Conservation (phyloP, 2,329 filamentous ascomycete species). For the Xylaria sp. region DNA sequence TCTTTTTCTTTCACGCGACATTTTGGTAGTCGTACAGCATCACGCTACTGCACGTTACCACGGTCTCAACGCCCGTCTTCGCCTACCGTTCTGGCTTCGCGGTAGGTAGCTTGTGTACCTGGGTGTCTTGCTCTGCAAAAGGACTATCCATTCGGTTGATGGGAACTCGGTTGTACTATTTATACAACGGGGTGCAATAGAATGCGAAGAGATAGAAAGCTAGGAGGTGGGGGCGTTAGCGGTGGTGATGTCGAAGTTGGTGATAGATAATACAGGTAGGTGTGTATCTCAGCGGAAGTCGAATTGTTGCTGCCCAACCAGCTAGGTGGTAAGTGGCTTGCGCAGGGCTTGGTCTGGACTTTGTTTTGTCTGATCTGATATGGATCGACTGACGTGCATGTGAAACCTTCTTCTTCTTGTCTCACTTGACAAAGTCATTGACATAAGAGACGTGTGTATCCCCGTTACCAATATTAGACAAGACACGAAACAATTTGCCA, state of each 20-base stretch:
- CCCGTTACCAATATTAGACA: not conserved
- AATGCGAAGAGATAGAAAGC: not conserved
- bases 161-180: not conserved
- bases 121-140: not conserved
- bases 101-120: not conserved
- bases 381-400: constrained; percentile 11
- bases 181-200: not conserved
- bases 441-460: no score
- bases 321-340: constrained; percentile 8
- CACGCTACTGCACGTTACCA: constrained; percentile 8
- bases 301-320: constrained; percentile 26
- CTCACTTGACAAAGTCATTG: not conserved
- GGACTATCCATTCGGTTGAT: not conserved
- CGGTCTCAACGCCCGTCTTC: not conserved
- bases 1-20: not conserved
- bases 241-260: not conserved
- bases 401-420: not conserved
- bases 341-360: constrained; percentile 8
- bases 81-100: not conserved
- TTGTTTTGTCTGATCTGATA: constrained; percentile 16
- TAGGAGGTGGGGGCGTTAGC: not conserved
- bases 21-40: not conserved
- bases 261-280: not conserved
- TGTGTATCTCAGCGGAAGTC: not conserved
- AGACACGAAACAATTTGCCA: not conserved